Conservation (phyloP, 495 filamentous ascomycete genomes). For the Talaromyces liani region DNA sequence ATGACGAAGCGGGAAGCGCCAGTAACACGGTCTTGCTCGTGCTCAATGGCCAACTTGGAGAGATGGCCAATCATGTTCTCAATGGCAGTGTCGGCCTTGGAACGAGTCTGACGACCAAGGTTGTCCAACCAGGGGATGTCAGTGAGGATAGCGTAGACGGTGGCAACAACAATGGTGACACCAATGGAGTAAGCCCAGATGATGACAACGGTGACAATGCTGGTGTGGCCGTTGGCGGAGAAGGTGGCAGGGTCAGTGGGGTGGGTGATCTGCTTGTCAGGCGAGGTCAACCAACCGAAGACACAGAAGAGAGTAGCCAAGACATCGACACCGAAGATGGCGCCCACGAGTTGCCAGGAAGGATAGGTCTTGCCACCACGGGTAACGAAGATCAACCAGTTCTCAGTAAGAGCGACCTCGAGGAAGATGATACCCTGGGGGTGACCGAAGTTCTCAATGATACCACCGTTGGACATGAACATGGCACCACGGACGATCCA, state of each 20-base stretch:
- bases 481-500: constrained; percentile 64
- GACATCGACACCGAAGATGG: constrained; percentile 64
- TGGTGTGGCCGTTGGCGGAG: constrained; percentile 52
- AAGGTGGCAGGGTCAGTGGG: constrained; percentile 38
- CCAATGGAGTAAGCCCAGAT: constrained; percentile 74
- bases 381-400: constrained; percentile 76
- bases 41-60: constrained; percentile 67
- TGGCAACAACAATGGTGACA: constrained; percentile 70
- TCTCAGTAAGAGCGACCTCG: constrained; percentile 66
- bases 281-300: constrained; percentile 60
- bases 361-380: constrained; percentile 65
- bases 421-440: constrained; percentile 69
- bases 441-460: constrained; percentile 65
- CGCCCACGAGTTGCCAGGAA: constrained; percentile 64
- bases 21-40: constrained; percentile 48
- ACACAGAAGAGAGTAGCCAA: constrained; percentile 65
- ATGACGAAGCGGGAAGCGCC: constrained; percentile 55
- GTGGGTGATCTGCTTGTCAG: constrained; percentile 31
- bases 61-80: constrained; percentile 75
- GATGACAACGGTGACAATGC: constrained; percentile 71
- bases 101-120: constrained; percentile 73
- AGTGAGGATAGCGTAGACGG: constrained; percentile 70
- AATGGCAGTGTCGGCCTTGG: constrained; percentile 63
- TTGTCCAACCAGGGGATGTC: constrained; percentile 61
- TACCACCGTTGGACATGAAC: constrained; percentile 60